These are phyloP conservation scores for Saccharomycopsis olivae DNA, from an alignment of 805 yeast genomes.

Conservation along the genomic window DNA sequence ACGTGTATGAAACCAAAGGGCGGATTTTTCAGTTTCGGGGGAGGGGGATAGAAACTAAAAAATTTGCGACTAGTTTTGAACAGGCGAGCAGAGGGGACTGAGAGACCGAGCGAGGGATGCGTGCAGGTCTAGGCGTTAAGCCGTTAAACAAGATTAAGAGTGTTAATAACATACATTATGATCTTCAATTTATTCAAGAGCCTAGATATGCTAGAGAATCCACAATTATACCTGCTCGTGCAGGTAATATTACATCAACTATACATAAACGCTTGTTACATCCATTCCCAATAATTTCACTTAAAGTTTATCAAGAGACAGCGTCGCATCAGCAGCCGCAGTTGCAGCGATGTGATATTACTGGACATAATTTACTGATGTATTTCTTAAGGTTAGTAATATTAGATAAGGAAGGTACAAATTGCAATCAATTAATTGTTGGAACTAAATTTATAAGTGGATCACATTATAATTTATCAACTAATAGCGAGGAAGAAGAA, in stretches of 20 bases:
- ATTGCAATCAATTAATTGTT: neutral
- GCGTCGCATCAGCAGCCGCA: neutral
- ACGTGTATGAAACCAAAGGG: too few species aligned
- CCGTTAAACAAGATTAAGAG: neutral
- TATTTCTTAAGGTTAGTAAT: conserved; percentile 1
- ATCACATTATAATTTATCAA: conserved; percentile 4
- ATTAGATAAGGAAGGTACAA: neutral
- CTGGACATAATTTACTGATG: conserved; percentile 3
- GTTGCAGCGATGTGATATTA: neutral
- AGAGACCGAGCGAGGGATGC: too few species aligned
- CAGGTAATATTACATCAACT: neutral
- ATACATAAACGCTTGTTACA: conserved; percentile 12
- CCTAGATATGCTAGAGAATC: conserved; percentile 16
- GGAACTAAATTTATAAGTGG: conserved; percentile 9
- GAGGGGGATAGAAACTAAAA: too few species aligned
- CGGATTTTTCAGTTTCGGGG: too few species aligned
- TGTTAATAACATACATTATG: conserved; percentile 4
- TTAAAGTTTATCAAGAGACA: conserved; percentile 4
- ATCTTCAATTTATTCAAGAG: conserved; percentile 9
- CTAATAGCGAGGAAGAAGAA: neutral
- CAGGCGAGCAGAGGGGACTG: too few species aligned
- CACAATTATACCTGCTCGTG: neutral
- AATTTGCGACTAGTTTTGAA: too few species aligned
- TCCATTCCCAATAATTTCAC: conserved; percentile 11
- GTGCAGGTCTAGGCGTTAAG: conserved; percentile 3